These are phyloP conservation scores for Solanum gracilifrons DNA, from an alignment of 257 asterid genomes.

Conservation along the genomic window DNA sequence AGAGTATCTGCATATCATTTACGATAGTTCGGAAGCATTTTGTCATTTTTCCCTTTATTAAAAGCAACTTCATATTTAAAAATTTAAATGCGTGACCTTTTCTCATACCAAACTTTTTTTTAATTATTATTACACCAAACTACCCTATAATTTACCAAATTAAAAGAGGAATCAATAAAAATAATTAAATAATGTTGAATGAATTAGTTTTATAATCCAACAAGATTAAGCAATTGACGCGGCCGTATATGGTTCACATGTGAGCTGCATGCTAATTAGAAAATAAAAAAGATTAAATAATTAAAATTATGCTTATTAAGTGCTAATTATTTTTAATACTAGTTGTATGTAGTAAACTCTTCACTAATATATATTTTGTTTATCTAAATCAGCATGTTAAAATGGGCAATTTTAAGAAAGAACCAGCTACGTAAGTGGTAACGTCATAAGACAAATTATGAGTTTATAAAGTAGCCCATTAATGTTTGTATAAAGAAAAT, in stretches of 20 bases:
- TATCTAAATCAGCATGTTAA: neutral
- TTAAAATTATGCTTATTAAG: neutral
- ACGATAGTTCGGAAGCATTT: too few species aligned
- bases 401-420: neutral
- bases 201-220: neutral
- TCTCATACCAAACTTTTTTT: neutral
- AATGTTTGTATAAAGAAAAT: neutral
- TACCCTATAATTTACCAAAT: neutral
- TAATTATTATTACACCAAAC: neutral
- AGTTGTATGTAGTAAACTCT: neutral
- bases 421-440: neutral
- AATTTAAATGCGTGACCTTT: neutral
- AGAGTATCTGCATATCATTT: too few species aligned
- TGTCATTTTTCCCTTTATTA: too few species aligned
- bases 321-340: neutral
- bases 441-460: neutral
- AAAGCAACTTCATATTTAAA: neutral
- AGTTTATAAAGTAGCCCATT: neutral
- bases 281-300: neutral
- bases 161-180: neutral
- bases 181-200: neutral
- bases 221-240: neutral
- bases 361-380: neutral
- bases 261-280: slow-evolving; percentile 5
- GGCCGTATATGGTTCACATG: neutral